A percentile compares a stretch with the other conserved stretches of the same genome.
Conservation (phyloP, 352 stramenopile genomes). For the Pythium aquatile region DNA sequence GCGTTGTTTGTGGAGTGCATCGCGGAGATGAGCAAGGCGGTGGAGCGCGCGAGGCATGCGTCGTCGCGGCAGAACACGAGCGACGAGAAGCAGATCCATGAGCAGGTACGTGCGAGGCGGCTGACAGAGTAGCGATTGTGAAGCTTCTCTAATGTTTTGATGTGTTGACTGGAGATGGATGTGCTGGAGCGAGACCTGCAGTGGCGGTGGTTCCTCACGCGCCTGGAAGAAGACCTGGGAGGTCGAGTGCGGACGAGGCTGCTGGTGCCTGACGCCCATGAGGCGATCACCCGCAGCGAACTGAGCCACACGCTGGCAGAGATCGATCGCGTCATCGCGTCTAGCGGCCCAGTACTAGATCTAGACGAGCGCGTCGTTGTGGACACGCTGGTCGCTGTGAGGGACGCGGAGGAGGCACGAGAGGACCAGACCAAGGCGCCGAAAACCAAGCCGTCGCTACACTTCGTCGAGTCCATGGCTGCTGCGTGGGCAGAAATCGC, state of each 20-base stretch:
- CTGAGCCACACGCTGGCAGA: not conserved
- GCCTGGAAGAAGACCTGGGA: slow-evolving; percentile 11
- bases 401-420: not conserved
- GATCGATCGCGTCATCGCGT: slow-evolving; percentile 4
- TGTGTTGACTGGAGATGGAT: not conserved
- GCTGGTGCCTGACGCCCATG: not conserved
- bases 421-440: not conserved
- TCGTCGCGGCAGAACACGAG: not conserved
- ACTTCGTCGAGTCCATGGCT: slow-evolving; percentile 19
- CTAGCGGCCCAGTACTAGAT: slow-evolving; percentile 5
- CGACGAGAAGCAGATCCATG: slow-evolving; percentile 8
- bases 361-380: not conserved
- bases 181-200: not conserved
- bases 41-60: slow-evolving; percentile 4
- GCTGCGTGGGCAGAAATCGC: slow-evolving; percentile 8
- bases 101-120: not conserved
- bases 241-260: not conserved
- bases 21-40: slow-evolving; percentile 21
- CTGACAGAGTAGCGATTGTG: not conserved
- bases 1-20: slow-evolving; percentile 21
- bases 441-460: slow-evolving; percentile 5
- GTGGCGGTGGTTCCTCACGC: slow-evolving; percentile 14
- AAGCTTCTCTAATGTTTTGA: too few relatives aligned
- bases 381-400: slow-evolving; percentile 9
- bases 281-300: not conserved